Conservation (phyloP, 1,284 basidiomycete genomes). For the Marasmius fiardii region DNA sequence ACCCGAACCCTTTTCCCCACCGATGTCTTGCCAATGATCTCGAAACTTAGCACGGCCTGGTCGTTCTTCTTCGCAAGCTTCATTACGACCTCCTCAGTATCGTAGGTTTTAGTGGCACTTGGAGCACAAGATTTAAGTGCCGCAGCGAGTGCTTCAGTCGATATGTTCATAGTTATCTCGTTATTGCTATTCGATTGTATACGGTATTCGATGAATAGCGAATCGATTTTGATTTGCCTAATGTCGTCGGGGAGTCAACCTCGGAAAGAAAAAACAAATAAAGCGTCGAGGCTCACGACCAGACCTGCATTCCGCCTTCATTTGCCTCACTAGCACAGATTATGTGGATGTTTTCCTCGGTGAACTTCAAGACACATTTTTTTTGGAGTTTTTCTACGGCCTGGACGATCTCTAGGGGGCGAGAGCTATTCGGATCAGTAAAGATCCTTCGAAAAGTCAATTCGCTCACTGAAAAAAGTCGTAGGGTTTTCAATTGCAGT, state of each 20-base stretch:
- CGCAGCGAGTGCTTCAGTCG: slow-evolving; percentile 72
- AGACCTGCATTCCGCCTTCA: slow-evolving; percentile 86
- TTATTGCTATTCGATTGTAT: slow-evolving; percentile 88
- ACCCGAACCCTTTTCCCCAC: slow-evolving; percentile 55
- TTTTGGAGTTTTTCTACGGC: slow-evolving; percentile 83
- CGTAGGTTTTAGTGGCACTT: slow-evolving; percentile 7
- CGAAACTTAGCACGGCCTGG: slow-evolving; percentile 70
- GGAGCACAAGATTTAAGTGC: slow-evolving; percentile 56
- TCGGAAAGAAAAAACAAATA: not conserved
- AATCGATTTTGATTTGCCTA: slow-evolving; percentile 63
- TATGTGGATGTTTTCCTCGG: slow-evolving; percentile 73
- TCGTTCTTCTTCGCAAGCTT: slow-evolving; percentile 83
- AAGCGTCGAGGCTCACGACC: slow-evolving; percentile 67
- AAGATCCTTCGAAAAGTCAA: not conserved
- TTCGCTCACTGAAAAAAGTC: slow-evolving; percentile 53
- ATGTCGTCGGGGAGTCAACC: not conserved
- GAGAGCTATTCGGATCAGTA: not conserved
- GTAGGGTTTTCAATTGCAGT: slow-evolving; percentile 58
- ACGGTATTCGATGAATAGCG: slow-evolving; percentile 78
- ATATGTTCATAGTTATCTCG: slow-evolving; percentile 73
- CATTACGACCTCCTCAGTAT: slow-evolving; percentile 46
- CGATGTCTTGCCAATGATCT: slow-evolving; percentile 58
- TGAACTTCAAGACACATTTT: slow-evolving; percentile 79
- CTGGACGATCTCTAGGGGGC: slow-evolving; percentile 60
- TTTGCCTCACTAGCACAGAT: slow-evolving; percentile 80